Evolutionary conservation across 2,329 filamentous ascomycete genomes (phyloP).

Genomic region (Lasiodiplodia sp.): DNA sequence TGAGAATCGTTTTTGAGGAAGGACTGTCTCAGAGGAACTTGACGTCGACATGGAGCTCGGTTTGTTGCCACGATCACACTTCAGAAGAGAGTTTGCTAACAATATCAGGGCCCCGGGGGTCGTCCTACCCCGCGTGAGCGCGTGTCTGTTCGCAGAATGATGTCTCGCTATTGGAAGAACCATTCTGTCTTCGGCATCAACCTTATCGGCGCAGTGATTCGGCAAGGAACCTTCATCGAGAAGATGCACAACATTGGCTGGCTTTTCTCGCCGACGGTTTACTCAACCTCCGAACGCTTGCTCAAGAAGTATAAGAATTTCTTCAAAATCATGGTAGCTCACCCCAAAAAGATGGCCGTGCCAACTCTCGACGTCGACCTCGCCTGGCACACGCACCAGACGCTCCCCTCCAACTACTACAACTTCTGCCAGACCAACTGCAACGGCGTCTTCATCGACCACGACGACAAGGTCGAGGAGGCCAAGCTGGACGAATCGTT

Average conservation of each 20-base stretch:
- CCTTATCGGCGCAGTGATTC: slow-evolving; percentile 68
- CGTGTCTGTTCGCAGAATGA: slow-evolving; percentile 68
- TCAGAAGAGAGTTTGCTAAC: not conserved
- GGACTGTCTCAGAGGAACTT: slow-evolving; percentile 1
- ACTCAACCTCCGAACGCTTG: slow-evolving; percentile 69
- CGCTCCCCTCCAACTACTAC: slow-evolving; percentile 70
- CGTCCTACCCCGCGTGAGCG: slow-evolving; percentile 37
- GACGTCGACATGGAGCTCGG: not conserved
- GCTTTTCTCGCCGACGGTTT: slow-evolving; percentile 74
- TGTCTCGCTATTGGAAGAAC: slow-evolving; percentile 75
- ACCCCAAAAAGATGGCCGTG: slow-evolving; percentile 54
- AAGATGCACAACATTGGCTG: slow-evolving; percentile 82
- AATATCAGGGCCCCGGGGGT: not conserved
- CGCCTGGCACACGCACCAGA: slow-evolving; percentile 81
- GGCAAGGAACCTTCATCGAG: slow-evolving; percentile 71
- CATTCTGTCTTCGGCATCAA: slow-evolving; percentile 70
- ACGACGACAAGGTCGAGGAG: slow-evolving; percentile 85
- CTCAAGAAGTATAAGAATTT: slow-evolving; percentile 72
- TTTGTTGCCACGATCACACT: not conserved
- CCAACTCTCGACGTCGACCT: slow-evolving; percentile 79
- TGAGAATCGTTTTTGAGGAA: slow-evolving; percentile 25
- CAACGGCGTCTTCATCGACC: slow-evolving; percentile 67
- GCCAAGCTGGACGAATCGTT: slow-evolving; percentile 69
- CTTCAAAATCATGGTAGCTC: slow-evolving; percentile 54
- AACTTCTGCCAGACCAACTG: slow-evolving; percentile 56